Conservation (phyloP, 768 basidiomycete genomes). For the Calocera viscosa region DNA sequence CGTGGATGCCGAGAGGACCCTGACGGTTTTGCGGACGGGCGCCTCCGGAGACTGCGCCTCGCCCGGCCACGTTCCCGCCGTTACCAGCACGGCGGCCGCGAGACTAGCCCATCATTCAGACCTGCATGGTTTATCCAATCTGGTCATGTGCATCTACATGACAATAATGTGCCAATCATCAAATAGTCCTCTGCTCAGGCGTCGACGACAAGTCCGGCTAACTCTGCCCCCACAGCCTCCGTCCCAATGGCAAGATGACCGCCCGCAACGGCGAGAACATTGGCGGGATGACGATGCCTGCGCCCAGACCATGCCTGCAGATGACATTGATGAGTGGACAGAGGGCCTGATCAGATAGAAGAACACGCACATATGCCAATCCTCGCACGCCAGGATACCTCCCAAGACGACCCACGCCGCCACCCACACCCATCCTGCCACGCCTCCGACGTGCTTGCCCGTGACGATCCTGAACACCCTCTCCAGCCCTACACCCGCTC, state of each 20-base stretch:
- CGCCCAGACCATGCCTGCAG: background rate
- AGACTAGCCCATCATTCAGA: too few species aligned
- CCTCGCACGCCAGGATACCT: background rate
- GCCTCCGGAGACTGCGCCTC: background rate
- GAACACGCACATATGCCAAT: background rate
- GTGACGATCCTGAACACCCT: constrained; percentile 46
- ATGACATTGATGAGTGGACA: background rate
- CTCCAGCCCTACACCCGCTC: constrained; percentile 49
- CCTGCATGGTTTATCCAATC: too few species aligned
- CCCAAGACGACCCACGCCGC: background rate
- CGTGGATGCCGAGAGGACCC: background rate
- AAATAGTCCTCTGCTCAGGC: too few species aligned
- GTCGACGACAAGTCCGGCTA: too few species aligned
- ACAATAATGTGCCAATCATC: too few species aligned
- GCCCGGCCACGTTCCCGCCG: too few species aligned
- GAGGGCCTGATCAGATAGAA: background rate
- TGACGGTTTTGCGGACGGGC: background rate
- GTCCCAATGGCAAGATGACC: background rate
- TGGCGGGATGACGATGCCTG: background rate
- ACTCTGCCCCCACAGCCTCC: background rate
- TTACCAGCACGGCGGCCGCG: too few species aligned
- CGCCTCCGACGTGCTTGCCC: constrained; percentile 48
- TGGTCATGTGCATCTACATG: too few species aligned
- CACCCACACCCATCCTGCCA: constrained; percentile 53
- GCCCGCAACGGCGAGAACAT: background rate